Evolutionary conservation across 108 stramenopile genomes (phyloP), one percentile per base, ranked within the genome.

Genomic region (Seminavis robusta): DNA sequence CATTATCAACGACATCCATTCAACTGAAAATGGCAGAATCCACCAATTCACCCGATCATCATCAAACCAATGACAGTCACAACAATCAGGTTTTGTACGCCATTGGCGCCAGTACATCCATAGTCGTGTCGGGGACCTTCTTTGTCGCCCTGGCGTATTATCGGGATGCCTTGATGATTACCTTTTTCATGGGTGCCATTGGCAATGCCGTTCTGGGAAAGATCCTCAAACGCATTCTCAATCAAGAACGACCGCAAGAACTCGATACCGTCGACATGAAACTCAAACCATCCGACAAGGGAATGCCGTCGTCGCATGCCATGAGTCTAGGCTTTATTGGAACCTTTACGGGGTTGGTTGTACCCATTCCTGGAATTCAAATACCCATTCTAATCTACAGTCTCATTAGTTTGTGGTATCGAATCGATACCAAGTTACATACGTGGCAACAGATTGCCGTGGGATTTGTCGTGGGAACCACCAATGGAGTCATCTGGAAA

Each of bases 271-370:
- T 25, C 8, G 45, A 36, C 16, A 59, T 77, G 24, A 73, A 52
- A 50, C 32, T 74, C 8, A 74, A 83, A 49, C 91, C 91, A 1
- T 83, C 79, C 56, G 91, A 93, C 63, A 73, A 73, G 20, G 91
- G 91, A 0, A 83, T 83, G 90, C 90, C 90, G 4, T 73, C 70
- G 2, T 84, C 82, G 24, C 91, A 93, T 59, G 91, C 85, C n/a
- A 93, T 89, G 87, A 83, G 81, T 59, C 62, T 93, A 28, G 87
- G 85, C 4, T 93, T 93, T 46, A 88, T 93, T 46, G 80, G 76
- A 0, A 86, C 77, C 34, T 80, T 72, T 42, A 65, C 68, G 10
- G 66, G 43, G 0, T 33, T 76, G 23, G 5, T 30, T 10, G 8
- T 65, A 15, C 59, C 63, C 10, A 21, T 39, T 3, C n/a, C n/a